Conservation (phyloP, 2,329 filamentous ascomycete species). For the Didymella keratinophila region DNA sequence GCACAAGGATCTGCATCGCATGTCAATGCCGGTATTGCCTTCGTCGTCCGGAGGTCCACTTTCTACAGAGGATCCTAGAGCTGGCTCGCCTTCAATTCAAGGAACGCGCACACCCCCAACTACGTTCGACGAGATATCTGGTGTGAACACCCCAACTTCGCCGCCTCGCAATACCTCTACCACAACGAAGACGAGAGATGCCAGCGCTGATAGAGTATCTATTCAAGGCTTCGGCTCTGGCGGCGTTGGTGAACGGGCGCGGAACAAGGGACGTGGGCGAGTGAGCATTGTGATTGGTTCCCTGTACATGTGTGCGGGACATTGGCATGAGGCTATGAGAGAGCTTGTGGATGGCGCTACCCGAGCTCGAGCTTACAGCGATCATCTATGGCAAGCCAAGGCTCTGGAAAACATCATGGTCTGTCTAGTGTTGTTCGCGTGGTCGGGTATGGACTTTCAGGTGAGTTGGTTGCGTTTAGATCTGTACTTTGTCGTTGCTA, state of each 20-base stretch:
- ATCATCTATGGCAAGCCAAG: slow-evolving; percentile 98
- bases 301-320: slow-evolving; percentile 85
- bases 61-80: slow-evolving; percentile 37
- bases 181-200: slow-evolving; percentile 57
- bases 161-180: slow-evolving; percentile 52
- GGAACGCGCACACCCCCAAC: slow-evolving; percentile 52
- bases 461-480: slow-evolving; percentile 53
- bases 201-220: slow-evolving; percentile 68
- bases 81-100: slow-evolving; percentile 38
- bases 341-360: slow-evolving; percentile 83
- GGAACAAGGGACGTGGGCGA: slow-evolving; percentile 81
- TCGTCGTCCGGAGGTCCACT: slow-evolving; percentile 44
- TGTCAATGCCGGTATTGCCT: slow-evolving; percentile 78
- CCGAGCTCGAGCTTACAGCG: slow-evolving; percentile 79
- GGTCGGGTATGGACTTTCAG: slow-evolving; percentile 83
- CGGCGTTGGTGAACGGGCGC: slow-evolving; percentile 77
- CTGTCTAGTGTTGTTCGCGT: slow-evolving; percentile 82
- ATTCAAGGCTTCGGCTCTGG: slow-evolving; percentile 69
- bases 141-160: slow-evolving; percentile 48
- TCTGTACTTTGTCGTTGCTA: slow-evolving; percentile 4
- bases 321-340: slow-evolving; percentile 87
- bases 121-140: slow-evolving; percentile 58
- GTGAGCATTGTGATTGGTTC: slow-evolving; percentile 82
- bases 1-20: slow-evolving; percentile 67
- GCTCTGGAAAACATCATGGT: slow-evolving; percentile 87